phyloP scores from a whole-genome alignment of 2,329 filamentous ascomycete species.

The Fusarium sp. region DNA sequence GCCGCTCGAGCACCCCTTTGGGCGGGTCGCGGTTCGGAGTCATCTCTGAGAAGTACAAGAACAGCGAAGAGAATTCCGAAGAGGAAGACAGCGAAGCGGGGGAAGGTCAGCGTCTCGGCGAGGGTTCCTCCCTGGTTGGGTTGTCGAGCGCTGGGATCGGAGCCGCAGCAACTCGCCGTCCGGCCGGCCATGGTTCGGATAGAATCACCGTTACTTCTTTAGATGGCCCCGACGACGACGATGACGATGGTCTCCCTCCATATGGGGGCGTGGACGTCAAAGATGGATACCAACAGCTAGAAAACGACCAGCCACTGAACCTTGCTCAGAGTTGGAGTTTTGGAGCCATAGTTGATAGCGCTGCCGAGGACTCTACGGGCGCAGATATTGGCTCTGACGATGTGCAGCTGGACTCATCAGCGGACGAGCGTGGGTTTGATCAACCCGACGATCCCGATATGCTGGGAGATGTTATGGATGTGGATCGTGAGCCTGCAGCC shows the following conservation, averaged over 20 bases:
- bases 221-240: constrained; percentile 45
- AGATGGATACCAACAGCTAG: constrained; percentile 49
- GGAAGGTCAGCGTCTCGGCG: constrained; percentile 89
- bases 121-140: constrained; percentile 85
- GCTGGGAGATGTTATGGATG: constrained; percentile 31
- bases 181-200: constrained; percentile 67
- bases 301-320: constrained; percentile 47
- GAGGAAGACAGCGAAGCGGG: constrained; percentile 67
- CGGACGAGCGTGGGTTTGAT: constrained; percentile 48
- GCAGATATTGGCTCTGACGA: constrained; percentile 58
- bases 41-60: constrained; percentile 73
- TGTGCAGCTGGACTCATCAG: constrained; percentile 57
- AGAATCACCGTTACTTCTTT: constrained; percentile 50
- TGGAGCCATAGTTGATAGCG: constrained; percentile 50
- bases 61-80: constrained; percentile 58
- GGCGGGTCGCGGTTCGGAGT: constrained; percentile 81
- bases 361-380: constrained; percentile 48
- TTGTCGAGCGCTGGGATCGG: constrained; percentile 87
- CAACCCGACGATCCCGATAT: constrained; percentile 47
- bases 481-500: constrained; percentile 27
- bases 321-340: constrained; percentile 62
- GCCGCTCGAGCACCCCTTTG: constrained; percentile 79
- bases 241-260: constrained; percentile 50
- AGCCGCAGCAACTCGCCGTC: constrained; percentile 80
- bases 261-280: constrained; percentile 56